Percentiles rank a stretch among this genome's conserved stretches.
phyloP scores from a whole-genome alignment of 2,329 filamentous ascomycete genomes.

The Botrytis fragariae region DNA sequence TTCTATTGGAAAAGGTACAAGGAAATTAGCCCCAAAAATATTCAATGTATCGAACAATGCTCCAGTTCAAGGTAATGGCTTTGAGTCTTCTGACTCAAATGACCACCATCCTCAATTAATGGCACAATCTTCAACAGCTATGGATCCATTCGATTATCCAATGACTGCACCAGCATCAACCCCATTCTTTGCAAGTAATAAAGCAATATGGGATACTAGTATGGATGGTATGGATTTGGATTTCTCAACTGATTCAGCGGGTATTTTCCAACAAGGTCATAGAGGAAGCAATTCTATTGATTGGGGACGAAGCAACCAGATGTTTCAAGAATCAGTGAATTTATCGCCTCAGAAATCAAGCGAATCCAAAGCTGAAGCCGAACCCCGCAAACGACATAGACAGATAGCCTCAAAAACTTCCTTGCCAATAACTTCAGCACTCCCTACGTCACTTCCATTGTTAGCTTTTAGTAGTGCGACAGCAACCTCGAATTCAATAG shows the following conservation, averaged over 20 bases:
- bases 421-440: conserved; percentile 23
- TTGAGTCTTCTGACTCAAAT: conserved; percentile 28
- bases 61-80: conserved; percentile 33
- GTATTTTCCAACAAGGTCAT: conserved; percentile 40
- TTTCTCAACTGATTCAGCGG: conserved; percentile 45
- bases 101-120: conserved; percentile 48
- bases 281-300: conserved; percentile 53
- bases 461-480: conserved; percentile 43
- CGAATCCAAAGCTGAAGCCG: conserved; percentile 18
- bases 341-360: conserved; percentile 23
- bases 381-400: conserved; percentile 44
- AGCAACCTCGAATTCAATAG: conserved; percentile 50
- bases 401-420: conserved; percentile 46
- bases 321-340: conserved; percentile 50
- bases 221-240: conserved; percentile 60
- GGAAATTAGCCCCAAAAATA: conserved; percentile 50
- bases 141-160: conserved; percentile 59
- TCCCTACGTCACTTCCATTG: conserved; percentile 45
- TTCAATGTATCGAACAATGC: conserved; percentile 37
- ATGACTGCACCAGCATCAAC: conserved; percentile 56
- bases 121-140: conserved; percentile 48
- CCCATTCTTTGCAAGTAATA: conserved; percentile 45
- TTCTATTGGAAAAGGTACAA: conserved; percentile 52
- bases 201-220: conserved; percentile 53
- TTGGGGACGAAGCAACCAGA: conserved; percentile 55